phyloP scores from a whole-genome alignment of 2,329 filamentous ascomycete genomes.

The Blastomyces emzantsi region DNA sequence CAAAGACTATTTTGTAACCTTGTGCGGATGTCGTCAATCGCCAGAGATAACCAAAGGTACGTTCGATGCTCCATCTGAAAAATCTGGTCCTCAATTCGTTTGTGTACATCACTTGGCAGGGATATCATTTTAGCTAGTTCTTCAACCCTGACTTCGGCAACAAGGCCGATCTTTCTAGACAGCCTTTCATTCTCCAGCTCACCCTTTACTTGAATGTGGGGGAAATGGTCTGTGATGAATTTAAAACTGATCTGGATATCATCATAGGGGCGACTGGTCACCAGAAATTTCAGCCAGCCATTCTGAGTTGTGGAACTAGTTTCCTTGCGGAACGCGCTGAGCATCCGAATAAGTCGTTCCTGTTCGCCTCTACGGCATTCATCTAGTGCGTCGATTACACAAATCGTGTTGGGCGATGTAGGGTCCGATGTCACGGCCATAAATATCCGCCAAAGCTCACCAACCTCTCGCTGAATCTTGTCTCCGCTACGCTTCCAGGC shows the following conservation, averaged over 20 bases:
- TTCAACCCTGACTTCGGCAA: slow-evolving; percentile 16
- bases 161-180: slow-evolving; percentile 18
- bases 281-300: slow-evolving; percentile 22
- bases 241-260: slow-evolving; percentile 20
- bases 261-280: slow-evolving; percentile 26
- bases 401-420: too few species aligned
- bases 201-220: slow-evolving; percentile 14
- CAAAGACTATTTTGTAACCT: slow-evolving; percentile 2
- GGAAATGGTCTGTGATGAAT: neutral
- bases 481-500: too few species aligned
- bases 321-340: too few species aligned
- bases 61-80: slow-evolving; percentile 21
- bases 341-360: too few species aligned
- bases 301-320: slow-evolving; percentile 13
- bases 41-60: slow-evolving; percentile 24
- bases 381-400: too few species aligned
- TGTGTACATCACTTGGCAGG: neutral
- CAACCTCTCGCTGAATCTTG: too few species aligned
- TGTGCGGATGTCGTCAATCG: slow-evolving; percentile 17
- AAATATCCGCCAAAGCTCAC: too few species aligned
- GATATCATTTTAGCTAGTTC: slow-evolving; percentile 11
- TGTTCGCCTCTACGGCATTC: too few species aligned
- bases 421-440: too few species aligned
- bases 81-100: neutral
- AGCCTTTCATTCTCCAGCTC: slow-evolving; percentile 18